Conservation (phyloP, 2,329 filamentous ascomycete species). For the Fusarium nurragi region DNA sequence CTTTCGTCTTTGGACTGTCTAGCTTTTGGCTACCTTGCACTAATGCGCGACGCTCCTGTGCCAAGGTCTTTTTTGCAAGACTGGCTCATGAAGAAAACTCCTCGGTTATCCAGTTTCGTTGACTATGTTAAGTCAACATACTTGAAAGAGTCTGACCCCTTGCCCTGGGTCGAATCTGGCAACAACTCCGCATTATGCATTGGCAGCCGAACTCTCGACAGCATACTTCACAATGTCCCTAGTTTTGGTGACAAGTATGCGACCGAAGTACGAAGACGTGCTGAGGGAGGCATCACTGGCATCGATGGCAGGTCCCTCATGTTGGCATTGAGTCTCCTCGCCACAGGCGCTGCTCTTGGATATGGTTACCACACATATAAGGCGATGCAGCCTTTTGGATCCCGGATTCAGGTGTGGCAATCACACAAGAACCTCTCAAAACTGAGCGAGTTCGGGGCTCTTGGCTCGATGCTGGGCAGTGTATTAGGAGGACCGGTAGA, state of each 20-base stretch:
- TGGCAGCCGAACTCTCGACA: slow-evolving; percentile 48
- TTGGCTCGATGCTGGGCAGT: slow-evolving; percentile 57
- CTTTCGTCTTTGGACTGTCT: slow-evolving; percentile 74
- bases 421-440: slow-evolving; percentile 45
- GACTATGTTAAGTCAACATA: slow-evolving; percentile 43
- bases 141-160: slow-evolving; percentile 29
- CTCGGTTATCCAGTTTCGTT: slow-evolving; percentile 47
- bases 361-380: slow-evolving; percentile 55
- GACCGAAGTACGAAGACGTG: slow-evolving; percentile 50
- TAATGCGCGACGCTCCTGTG: slow-evolving; percentile 68
- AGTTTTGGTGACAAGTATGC: slow-evolving; percentile 50
- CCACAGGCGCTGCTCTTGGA: slow-evolving; percentile 51
- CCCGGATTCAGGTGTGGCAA: slow-evolving; percentile 56
- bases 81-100: slow-evolving; percentile 50
- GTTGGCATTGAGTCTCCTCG: slow-evolving; percentile 48
- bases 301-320: slow-evolving; percentile 48
- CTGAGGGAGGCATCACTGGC: slow-evolving; percentile 47
- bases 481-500: slow-evolving; percentile 44
- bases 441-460: slow-evolving; percentile 57
- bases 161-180: slow-evolving; percentile 44
- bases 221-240: slow-evolving; percentile 50
- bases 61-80: slow-evolving; percentile 55
- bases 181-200: slow-evolving; percentile 38
- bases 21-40: slow-evolving; percentile 78
- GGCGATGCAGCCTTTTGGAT: slow-evolving; percentile 56